Base-by-base conservation (phyloP, 2,329 filamentous ascomycete species). In the Coleophoma eucalyptorum region DNA sequence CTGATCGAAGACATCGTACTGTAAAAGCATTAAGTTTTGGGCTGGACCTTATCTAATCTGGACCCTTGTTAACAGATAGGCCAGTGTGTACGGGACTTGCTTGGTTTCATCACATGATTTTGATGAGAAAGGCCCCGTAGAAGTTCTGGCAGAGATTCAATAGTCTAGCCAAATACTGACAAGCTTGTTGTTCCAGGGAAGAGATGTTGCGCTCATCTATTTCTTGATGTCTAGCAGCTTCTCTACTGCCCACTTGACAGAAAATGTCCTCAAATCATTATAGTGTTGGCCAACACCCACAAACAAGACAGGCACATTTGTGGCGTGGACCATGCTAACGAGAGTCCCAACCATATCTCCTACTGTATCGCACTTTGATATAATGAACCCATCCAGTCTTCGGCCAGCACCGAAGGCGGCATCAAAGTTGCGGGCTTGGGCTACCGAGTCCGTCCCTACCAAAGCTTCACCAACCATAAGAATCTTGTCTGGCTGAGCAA, bases 291-390 rank as follows among this genome's bases (percentile, higher is more conserved):
- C 83, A 26, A 86, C 82, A 51, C 86, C 94, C 58, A 99, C 80
- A 66, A 99, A 99, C 11, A 97, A 79, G 18, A 99, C 91, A 0
- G 95, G 95, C 43, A 99, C 95, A 26, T 93, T 90, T 3, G 95
- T 99, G 3, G 94, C 93, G 72, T 97, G 93, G 37, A 99, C 93
- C 76, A 99, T 93, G 67, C 90, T 96, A 55, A 99, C 94, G 56
- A 99, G 76, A 3, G 93, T 97, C 2, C 86, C 69, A 50, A 72
- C 67, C 92, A 97, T 97, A 72, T 97, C 93, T n/a, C 94, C 95
- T 35, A 99, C 95, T 0, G 94, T 99, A 72, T 99, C 94, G 68
- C 94, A 97, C 72, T 99, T 99, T 54, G 87, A 93, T 62, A 99
- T 97, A 66, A 99, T 96, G 70, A 99, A 99, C 5, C 94, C 94